Base-by-base conservation (phyloP, 1,284 basidiomycete species). In the Tausonia pullulans region DNA sequence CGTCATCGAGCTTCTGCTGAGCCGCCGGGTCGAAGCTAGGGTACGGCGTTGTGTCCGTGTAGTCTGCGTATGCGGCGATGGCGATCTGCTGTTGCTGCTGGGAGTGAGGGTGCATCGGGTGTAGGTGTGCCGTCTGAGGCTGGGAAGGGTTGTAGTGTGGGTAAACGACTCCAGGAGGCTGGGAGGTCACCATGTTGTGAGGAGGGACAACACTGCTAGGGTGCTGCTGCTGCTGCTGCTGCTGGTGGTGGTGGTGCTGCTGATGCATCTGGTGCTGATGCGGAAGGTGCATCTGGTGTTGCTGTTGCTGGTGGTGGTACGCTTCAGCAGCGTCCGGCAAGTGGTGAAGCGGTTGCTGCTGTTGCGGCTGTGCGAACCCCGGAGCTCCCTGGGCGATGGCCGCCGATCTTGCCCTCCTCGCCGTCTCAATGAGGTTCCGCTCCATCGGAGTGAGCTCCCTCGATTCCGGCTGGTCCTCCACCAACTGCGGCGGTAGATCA, bases 391-490 rank as follows among this genome's bases (percentile, higher is more conserved):
- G 69, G 66, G 64, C 3, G 66, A 71, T 63, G 69, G 68, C 13
- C 61, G 63, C 61, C 70, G 71, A 50, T 72, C 72, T 65, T 73
- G 72, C 43, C 73, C 71, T 50, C 72, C 72, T 8, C 71, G 74
- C 43, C 74, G 70, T 4, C 68, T 60, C n/a, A 72, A 74, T 6
- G 74, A 74, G 13, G 74, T 41, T 59, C n/a, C 43, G 41, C 63
- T 61, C 45, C 53, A 62, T 58, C 50, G 48, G 56, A 41, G 54
- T 58, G 54, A 61, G 55, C n/a, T 66, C 62, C 27, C 62, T 51
- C 6, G 64, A 57, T 3, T 67, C 63, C 3, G 7, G 68, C 67
- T 11, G 67, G 66, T 40, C 65, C 68, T 54, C 39, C 43, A 59
- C 39, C 41, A 40, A 60, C 58, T 52, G 62, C 46, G 11, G 62